Conservation (phyloP, 225 moss, liverwort and hornwort species). For the Pseudoscleropodium purum region DNA sequence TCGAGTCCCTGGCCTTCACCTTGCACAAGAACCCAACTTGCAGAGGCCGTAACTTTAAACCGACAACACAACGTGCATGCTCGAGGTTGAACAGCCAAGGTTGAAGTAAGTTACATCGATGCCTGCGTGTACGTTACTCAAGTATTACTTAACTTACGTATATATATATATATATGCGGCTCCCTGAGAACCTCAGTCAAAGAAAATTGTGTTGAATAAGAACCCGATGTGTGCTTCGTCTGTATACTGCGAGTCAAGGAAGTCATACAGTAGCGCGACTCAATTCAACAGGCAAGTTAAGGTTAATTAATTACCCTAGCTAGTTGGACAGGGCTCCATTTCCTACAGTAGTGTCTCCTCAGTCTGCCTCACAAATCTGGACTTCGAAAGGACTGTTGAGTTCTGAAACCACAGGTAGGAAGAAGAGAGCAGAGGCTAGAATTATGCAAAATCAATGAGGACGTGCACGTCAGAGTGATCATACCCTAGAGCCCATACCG, state of each 20-base stretch:
- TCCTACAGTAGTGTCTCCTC: neutral
- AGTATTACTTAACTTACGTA: neutral
- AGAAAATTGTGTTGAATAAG: neutral
- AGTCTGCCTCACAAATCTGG: neutral
- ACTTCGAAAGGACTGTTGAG: neutral
- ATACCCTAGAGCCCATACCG: slow-evolving; percentile 5
- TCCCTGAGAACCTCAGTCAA: neutral
- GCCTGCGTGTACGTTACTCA: neutral
- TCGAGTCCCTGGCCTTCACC: neutral
- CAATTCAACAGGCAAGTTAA: neutral
- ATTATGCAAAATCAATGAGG: neutral
- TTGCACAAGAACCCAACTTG: neutral
- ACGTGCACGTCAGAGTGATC: slow-evolving; percentile 1
- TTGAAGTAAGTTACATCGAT: neutral
- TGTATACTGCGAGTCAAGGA: neutral
- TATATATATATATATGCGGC: neutral
- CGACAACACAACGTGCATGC: neutral
- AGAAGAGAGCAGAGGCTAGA: neutral
- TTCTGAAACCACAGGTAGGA: neutral
- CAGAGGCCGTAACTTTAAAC: neutral
- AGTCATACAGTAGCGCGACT: neutral
- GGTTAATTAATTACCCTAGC: neutral
- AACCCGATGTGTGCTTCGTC: neutral
- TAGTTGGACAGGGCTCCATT: neutral
- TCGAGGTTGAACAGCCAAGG: neutral